Conservation (phyloP, 768 basidiomycete species). For the Brasilioporus rufonigricans region DNA sequence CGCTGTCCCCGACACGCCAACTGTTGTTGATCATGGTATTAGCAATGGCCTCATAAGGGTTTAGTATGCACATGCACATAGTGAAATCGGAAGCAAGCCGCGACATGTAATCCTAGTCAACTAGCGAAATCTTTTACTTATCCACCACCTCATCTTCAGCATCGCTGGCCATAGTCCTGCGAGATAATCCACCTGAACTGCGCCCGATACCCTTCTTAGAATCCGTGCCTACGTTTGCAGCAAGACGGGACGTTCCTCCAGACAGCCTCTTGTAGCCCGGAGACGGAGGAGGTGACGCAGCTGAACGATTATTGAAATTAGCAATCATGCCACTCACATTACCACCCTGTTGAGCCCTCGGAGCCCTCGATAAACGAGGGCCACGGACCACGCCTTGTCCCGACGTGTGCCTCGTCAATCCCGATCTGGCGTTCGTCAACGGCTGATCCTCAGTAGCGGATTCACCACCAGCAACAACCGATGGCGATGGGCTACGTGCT, state of each 20-base stretch:
- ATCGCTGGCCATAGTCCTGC: conserved; percentile 81
- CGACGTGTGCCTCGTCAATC: conserved; percentile 49
- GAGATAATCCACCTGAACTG: conserved; percentile 49
- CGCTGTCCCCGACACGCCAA: background rate
- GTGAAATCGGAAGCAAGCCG: background rate
- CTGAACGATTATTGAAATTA: conserved; percentile 49
- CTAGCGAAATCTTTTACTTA: conserved; percentile 12
- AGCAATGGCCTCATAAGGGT: background rate
- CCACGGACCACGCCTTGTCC: conserved; percentile 43
- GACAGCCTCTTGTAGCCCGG: conserved; percentile 47
- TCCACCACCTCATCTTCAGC: conserved; percentile 72
- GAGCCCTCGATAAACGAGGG: conserved; percentile 47
- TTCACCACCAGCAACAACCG: conserved; percentile 25
- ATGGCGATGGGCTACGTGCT: conserved; percentile 46
- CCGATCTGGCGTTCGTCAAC: conserved; percentile 32
- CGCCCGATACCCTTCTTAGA: conserved; percentile 45
- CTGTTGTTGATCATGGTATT: no score
- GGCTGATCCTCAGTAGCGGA: conserved; percentile 32
- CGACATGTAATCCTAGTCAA: background rate
- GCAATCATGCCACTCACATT: conserved; percentile 56
- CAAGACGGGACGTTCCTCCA: conserved; percentile 28
- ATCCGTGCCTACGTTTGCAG: conserved; percentile 8
- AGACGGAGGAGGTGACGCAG: conserved; percentile 40
- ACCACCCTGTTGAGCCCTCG: conserved; percentile 41
- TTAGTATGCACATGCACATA: background rate